Evolutionary conservation across 1,284 basidiomycete genomes (phyloP).

Genomic region (Ganoderma lingzhi): DNA sequence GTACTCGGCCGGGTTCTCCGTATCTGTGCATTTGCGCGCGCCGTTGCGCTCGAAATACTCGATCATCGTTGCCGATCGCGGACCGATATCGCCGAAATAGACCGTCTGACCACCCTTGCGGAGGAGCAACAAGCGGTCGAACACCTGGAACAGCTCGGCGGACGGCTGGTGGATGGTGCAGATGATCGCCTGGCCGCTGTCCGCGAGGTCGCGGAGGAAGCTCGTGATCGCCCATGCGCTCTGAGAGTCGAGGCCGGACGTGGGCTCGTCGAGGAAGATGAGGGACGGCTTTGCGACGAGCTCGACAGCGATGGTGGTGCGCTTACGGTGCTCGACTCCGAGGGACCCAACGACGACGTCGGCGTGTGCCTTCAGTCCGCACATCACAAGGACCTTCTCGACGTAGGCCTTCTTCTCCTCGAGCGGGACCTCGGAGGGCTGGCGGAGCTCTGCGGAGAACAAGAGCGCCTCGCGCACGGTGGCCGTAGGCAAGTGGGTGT

Average conservation of each 20-base stretch:
- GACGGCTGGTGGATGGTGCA: constrained; percentile 81
- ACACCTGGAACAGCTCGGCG: constrained; percentile 76
- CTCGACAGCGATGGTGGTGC: constrained; percentile 86
- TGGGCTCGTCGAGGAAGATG: constrained; percentile 86
- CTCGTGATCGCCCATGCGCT: constrained; percentile 88
- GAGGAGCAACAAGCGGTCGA: constrained; percentile 67
- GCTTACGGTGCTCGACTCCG: constrained; percentile 81
- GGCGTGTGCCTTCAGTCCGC: constrained; percentile 75
- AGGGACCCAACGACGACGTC: constrained; percentile 83
- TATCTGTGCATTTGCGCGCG: constrained; percentile 47
- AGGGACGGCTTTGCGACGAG: constrained; percentile 81
- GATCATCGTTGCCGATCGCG: constrained; percentile 62
- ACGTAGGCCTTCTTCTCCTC: constrained; percentile 86
- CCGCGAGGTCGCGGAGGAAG: constrained; percentile 83
- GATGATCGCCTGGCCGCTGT: constrained; percentile 81
- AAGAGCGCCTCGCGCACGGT: constrained; percentile 87
- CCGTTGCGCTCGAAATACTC: constrained; percentile 76
- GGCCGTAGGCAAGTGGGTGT: constrained; percentile 76
- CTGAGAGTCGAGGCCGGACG: constrained; percentile 89
- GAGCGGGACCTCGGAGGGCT: constrained; percentile 70
- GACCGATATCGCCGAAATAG: constrained; percentile 81
- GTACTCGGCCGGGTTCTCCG: constrained; percentile 67
- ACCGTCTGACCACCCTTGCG: constrained; percentile 80
- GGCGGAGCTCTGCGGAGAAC: constrained; percentile 86
- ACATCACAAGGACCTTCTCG: constrained; percentile 81